phyloP scores from a whole-genome alignment of 768 basidiomycete species.

The Trametes gibbosa region DNA sequence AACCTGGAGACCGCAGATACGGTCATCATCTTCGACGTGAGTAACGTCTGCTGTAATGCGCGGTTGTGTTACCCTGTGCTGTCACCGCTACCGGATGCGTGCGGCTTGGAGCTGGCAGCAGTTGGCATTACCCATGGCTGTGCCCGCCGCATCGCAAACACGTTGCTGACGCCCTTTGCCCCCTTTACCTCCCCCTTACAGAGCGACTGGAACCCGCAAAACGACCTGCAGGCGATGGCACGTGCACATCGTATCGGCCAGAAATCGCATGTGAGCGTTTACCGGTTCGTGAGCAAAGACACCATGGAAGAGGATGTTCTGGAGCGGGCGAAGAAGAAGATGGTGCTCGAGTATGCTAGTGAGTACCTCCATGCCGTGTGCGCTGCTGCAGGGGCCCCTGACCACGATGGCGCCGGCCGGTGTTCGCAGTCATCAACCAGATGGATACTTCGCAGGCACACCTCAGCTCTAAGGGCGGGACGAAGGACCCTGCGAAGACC shows the following conservation, averaged over 20 bases:
- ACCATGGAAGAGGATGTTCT: constrained; percentile 99
- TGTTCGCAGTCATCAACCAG: constrained; percentile 87
- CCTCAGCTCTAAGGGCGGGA: constrained; percentile 73
- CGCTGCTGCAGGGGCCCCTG: constrained; percentile 1
- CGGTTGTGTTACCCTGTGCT: neutral
- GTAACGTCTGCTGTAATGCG: constrained; percentile 29
- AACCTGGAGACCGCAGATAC: constrained; percentile 99
- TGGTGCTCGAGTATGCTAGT: constrained; percentile 99
- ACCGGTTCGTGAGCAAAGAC: constrained; percentile 97
- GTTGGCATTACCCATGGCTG: constrained; percentile 7
- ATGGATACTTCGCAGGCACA: constrained; percentile 99
- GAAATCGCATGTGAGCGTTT: constrained; percentile 97
- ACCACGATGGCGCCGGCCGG: constrained; percentile 6
- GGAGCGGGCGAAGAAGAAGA: constrained; percentile 98
- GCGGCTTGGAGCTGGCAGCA: constrained; percentile 9
- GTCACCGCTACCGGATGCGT: constrained; percentile 15
- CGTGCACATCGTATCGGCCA: constrained; percentile 98
- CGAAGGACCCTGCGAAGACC: constrained; percentile 70
- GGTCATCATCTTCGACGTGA: constrained; percentile 96
- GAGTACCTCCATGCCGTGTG: constrained; percentile 36
- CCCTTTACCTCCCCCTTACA: constrained; percentile 30
- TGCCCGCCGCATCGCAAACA: constrained; percentile 14
- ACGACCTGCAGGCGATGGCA: constrained; percentile 99
- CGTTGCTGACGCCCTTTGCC: constrained; percentile 23
- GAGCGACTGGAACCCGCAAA: constrained; percentile 99